Evolutionary conservation across 192 early-diverging fungal species (phyloP), one percentile per base, ranked within the genome.

Genomic region (Hyaloraphidium curvatum): DNA sequence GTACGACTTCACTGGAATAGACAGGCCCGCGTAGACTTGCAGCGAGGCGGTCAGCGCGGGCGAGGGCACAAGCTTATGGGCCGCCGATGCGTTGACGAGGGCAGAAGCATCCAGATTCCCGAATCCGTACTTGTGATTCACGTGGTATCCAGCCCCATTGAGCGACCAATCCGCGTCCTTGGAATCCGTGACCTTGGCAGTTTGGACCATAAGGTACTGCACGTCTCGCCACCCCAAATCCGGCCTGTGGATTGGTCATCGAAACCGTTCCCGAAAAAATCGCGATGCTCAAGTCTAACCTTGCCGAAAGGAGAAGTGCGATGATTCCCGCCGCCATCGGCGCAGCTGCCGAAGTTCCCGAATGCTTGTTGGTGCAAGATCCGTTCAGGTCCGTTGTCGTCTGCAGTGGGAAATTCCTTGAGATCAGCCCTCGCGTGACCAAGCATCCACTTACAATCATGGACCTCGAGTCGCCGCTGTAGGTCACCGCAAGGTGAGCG

Each of bases 271-370:
- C 17, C 7, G 43, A 48, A 14, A 21, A 5, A 3, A 22, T 48
- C 21, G 31, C 59, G 48, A 60, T 16, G 9, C 28, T n/a, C n/a
- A n/a, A n/a, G n/a, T n/a, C 19, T 16, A 43, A 76, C 73, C 75
- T 51, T 26, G 69, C 63, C 26, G 60, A 57, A 23, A 96, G 63
- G 0, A 83, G 86, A 11, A 97, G 73, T 3, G 91, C 85, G 64
- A 85, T 81, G 23, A 94, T 75, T 19, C 91, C 94, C 0, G 91
- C 80, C 1, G 80, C 91, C 29, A 98, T 59, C 2, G 94, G 91
- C 0, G 94, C 94, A 2, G 94, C 91, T 3, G 91, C 94, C 14
- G 87, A 90, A 5, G 94, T 98, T 1, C 94, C 94, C 25, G 88
- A 85, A 59, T 98, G 94, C 25, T 63, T 61, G 55, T 65, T 59